Base-by-base conservation (phyloP, 768 basidiomycete genomes). In the Amanita rubescens region DNA sequence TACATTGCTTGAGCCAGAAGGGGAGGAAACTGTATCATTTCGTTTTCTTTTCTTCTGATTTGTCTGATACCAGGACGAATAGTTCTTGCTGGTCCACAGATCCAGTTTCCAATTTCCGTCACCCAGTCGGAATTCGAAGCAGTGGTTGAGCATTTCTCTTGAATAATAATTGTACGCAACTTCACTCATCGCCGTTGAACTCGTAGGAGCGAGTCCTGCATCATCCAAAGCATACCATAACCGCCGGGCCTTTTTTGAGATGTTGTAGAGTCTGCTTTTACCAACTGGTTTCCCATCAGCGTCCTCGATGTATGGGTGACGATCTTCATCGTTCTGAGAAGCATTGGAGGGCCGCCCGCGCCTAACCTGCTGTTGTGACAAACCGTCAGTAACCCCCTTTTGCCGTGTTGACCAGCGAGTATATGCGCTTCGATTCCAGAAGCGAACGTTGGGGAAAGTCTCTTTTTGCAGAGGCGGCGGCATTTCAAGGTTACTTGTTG, bases 11-110 rank as follows among this genome's bases (percentile, higher is more conserved):
- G 37, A 39, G 37, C n/a, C 37, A 11, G 37, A 39, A 15, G 11
- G 7, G 37, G 37, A 39, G 11, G 37, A 39, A 17, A 39, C 37
- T 11, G 37, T 39, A 39, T 39, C 15, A 15, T 39, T 39, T 39
- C 15, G 9, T 39, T 39, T 39, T 17, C 37, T 39, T 39, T 39
- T 39, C 11, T 39, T 39, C 9, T n/a, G 37, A 6, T 39, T 39
- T 10, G 37, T 11, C 15, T 39, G 37, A 39, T 39, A 39, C 37
- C 37, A 39, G 11, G 37, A n/a, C n/a, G n/a, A n/a, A n/a, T n/a
- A n/a, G n/a, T n/a, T n/a, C n/a, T n/a, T n/a, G n/a, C n/a, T n/a
- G 37, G 44, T 46, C 47, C 47, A 49, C 3, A 49, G 34, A 33
- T 49, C 47, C 47, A 49, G 30, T 27, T 49, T 49, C 47, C 47